Percentiles rank a stretch among this genome's conserved stretches.
phyloP scores from a whole-genome alignment of 176 grass and related monocot species.

The Rhipidocladum racemiflorum region DNA sequence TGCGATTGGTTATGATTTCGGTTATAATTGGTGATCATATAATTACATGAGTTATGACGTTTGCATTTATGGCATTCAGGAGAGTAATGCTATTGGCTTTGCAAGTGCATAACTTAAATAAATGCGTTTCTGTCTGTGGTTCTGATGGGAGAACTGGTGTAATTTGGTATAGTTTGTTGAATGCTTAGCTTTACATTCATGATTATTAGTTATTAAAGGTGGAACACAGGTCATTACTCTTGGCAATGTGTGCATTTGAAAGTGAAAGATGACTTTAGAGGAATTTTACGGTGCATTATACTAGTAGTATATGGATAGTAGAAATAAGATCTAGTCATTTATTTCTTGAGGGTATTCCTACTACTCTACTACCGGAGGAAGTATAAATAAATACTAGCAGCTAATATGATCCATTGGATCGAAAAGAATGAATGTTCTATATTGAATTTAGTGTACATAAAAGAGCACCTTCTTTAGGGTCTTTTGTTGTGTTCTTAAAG shows the following conservation, averaged over 20 bases:
- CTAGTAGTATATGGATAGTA: too few species aligned
- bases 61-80: not conserved
- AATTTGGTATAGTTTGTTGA: not conserved
- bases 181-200: not conserved
- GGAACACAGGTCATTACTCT: not conserved
- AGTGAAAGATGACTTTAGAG: constrained; percentile 18
- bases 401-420: too few species aligned
- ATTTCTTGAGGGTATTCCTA: too few species aligned
- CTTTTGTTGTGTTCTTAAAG: not conserved
- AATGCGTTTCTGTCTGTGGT: not conserved
- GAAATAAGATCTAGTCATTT: too few species aligned
- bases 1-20: not conserved
- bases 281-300: too few species aligned
- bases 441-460: too few species aligned
- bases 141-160: not conserved
- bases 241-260: not conserved
- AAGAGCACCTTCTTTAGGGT: not conserved
- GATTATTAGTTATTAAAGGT: constrained; percentile 10
- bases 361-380: too few species aligned
- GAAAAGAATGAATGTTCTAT: too few species aligned
- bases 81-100: not conserved
- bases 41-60: not conserved
- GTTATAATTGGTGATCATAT: not conserved
- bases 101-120: not conserved
- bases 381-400: too few species aligned